A percentile compares a stretch with the other conserved stretches of the same genome.
Evolutionary conservation across 345 rosid genomes (phyloP).

Genomic region (Lepidium africanum): DNA sequence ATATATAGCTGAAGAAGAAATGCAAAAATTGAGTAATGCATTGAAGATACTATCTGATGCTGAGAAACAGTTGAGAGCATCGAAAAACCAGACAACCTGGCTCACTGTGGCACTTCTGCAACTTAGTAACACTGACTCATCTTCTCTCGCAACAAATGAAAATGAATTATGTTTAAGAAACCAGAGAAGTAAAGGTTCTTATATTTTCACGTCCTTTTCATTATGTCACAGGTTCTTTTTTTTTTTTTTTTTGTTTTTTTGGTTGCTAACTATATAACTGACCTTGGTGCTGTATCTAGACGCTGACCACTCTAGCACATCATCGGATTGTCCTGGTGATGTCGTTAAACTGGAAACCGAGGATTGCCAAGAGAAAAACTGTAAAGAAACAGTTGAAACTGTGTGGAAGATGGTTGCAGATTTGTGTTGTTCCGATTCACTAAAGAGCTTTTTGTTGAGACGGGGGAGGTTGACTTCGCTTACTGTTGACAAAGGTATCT

Average conservation of each 20-base stretch:
- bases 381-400: conserved; percentile 49
- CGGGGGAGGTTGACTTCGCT: conserved; percentile 80
- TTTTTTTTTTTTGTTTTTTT: background rate
- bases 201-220: background rate
- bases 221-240: background rate
- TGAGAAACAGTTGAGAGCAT: conserved; percentile 82
- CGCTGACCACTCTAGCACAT: conserved; percentile 37
- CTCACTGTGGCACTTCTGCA: conserved; percentile 92
- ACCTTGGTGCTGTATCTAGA: conserved; percentile 2
- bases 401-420: conserved; percentile 63
- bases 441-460: conserved; percentile 58
- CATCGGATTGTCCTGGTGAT: conserved; percentile 45
- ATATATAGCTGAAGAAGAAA: conserved; percentile 66
- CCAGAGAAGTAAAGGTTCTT: conserved; percentile 41
- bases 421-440: conserved; percentile 64
- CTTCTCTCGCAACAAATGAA: conserved; percentile 37
- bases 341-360: conserved; percentile 31
- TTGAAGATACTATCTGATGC: conserved; percentile 85
- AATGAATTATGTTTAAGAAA: conserved; percentile 39
- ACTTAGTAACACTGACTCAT: conserved; percentile 55
- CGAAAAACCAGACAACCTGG: conserved; percentile 95
- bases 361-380: conserved; percentile 28
- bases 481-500: conserved; percentile 54
- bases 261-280: conserved; percentile 4
- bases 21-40: conserved; percentile 66